Evolutionary conservation across 371 early-diverging fungal genomes (phyloP).

Genomic region (Polyrhizophydium stewartii): DNA sequence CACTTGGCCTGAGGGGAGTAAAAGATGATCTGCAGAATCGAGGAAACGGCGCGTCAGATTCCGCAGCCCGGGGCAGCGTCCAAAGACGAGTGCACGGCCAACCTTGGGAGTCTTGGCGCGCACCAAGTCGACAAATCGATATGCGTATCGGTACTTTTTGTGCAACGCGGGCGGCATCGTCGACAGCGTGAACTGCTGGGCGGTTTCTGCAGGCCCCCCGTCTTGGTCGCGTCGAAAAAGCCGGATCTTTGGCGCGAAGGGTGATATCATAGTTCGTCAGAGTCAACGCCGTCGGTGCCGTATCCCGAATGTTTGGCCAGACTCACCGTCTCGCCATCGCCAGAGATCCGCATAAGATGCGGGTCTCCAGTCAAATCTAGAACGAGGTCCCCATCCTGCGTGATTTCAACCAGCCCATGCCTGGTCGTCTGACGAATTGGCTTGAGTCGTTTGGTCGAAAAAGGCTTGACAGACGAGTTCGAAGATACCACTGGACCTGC

Average conservation of each 20-base stretch:
- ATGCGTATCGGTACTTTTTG: slow-evolving; percentile 37
- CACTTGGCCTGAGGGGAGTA: slow-evolving; percentile 61
- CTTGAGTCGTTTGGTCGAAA: slow-evolving; percentile 43
- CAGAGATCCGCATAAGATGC: slow-evolving; percentile 29
- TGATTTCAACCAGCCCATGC: slow-evolving; percentile 41
- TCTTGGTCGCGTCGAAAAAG: too few species aligned
- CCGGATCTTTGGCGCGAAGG: too few species aligned
- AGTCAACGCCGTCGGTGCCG: too few species aligned
- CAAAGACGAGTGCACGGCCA: background rate
- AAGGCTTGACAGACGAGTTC: too few species aligned
- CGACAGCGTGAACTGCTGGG: background rate
- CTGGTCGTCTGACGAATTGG: slow-evolving; percentile 46
- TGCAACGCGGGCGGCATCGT: background rate
- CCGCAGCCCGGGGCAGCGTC: background rate
- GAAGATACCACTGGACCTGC: too few species aligned
- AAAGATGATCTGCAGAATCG: slow-evolving; percentile 35
- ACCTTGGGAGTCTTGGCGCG: slow-evolving; percentile 50
- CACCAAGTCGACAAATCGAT: slow-evolving; percentile 42
- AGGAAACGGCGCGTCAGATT: background rate
- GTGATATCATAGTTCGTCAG: too few species aligned
- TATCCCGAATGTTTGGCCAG: too few species aligned
- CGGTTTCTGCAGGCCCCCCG: too few species aligned
- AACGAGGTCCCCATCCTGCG: slow-evolving; percentile 26
- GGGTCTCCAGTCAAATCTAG: slow-evolving; percentile 39
- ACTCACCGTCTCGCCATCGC: slow-evolving; percentile 24